Evolutionary conservation across 805 yeast genomes (phyloP), one percentile per base, ranked within the genome.

Genomic region (Kodamaea leandrae): DNA sequence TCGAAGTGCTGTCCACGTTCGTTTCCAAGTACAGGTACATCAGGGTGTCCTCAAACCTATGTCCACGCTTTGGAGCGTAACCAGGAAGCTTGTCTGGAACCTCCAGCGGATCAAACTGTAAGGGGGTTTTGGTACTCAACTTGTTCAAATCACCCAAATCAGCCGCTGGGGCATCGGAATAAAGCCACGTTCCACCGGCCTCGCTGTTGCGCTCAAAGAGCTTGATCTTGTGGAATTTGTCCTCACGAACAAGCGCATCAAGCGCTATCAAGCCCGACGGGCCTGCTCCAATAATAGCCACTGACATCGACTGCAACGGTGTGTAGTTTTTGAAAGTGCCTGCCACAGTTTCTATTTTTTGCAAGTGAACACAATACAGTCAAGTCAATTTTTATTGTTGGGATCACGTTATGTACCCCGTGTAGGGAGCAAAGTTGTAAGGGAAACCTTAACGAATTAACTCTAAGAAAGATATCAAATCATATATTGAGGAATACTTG

Each of bases 231-330:
- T 29, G 41, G 32, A 51, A 52, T 7, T 37, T 40, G 10, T 47
- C 26, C 23, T 55, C 57, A 17, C 47, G 47, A 4, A 54, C 42
- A 15, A 55, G 42, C 1, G 50, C 37, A 28, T 55, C 60, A 13
- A 55, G 43, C 2, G 54, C 42, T 25, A 55, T 49, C 20, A 57
- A 55, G 2, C 60, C 60, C 6, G 56, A 45, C 12, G 60, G 58
- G 3, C 60, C 60, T 14, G 58, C 60, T 8, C 60, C 60, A 16
- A 55, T 48, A 8, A 55, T 48, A 12, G 54, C 60, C n/a, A 55
- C 49, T 12, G 47, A 47, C 25, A 42, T 43, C 8, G 12, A 3
- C 13, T 12, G 13, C n/a, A 35, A 24, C 14, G 10, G 24, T n/a
- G n/a, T n/a, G n/a, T n/a, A n/a, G n/a, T n/a, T n/a, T n/a, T n/a